A percentile compares a stretch with the other conserved stretches of the same genome.
These are phyloP conservation scores for Vitis vinifera DNA, from an alignment of 164 flowering plant genomes.

Conservation along the genomic window DNA sequence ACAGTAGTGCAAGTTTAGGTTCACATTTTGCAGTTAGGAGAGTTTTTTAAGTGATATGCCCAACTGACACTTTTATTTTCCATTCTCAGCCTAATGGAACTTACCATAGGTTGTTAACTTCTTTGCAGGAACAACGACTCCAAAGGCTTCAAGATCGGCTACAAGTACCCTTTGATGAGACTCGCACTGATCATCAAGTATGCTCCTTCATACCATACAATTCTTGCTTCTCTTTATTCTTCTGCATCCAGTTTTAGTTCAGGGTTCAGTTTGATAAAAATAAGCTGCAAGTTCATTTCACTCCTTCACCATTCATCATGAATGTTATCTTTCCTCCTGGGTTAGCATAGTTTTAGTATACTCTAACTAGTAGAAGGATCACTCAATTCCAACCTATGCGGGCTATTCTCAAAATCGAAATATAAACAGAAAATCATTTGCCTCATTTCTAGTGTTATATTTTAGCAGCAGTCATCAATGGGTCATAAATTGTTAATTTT, in stretches of 20 bases:
- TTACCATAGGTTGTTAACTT: slow-evolving; percentile 3
- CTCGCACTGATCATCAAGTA: slow-evolving; percentile 89
- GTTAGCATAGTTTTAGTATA: no score
- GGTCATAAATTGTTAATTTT: no score
- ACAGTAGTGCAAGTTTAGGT: not conserved
- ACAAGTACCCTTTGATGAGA: slow-evolving; percentile 82
- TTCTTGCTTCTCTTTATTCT: not conserved
- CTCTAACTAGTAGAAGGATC: no score
- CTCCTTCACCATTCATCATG: not conserved
- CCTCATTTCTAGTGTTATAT: no score
- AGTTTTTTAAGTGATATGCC: no score
- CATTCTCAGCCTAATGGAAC: not conserved
- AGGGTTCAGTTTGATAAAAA: not conserved
- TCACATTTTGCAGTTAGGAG: not conserved
- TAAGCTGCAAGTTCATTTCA: not conserved
- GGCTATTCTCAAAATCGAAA: no score
- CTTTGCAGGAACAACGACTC: slow-evolving; percentile 69
- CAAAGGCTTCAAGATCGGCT: slow-evolving; percentile 73
- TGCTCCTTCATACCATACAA: slow-evolving; percentile 6
- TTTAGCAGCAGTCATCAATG: no score
- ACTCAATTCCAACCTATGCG: no score
- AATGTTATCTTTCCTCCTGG: not conserved
- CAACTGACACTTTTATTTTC: not conserved
- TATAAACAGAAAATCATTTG: no score
- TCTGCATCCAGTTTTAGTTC: not conserved